These are phyloP conservation scores for Thermoascus crustaceus DNA, from an alignment of 2,329 filamentous ascomycete genomes.

Conservation along the genomic window DNA sequence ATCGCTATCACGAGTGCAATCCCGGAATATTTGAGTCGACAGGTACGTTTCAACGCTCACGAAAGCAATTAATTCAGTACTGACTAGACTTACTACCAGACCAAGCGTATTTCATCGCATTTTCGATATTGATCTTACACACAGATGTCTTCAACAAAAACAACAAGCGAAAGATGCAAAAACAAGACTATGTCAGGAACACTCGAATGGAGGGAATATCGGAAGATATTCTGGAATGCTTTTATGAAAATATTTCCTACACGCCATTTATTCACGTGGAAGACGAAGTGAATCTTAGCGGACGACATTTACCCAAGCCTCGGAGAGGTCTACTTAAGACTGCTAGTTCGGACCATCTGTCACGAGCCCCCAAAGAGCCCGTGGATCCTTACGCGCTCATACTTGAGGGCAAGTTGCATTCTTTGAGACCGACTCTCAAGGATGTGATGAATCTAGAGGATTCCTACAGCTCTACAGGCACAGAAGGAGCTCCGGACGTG, in stretches of 20 bases:
- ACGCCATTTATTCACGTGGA: conserved; percentile 98
- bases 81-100: conserved; percentile 41
- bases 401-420: conserved; percentile 77
- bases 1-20: conserved; percentile 96
- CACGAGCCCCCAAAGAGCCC: conserved; percentile 65
- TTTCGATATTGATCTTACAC: conserved; percentile 90
- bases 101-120: conserved; percentile 96
- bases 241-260: conserved; percentile 98
- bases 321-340: conserved; percentile 64
- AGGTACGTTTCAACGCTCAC: conserved; percentile 30
- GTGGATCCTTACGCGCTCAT: conserved; percentile 94
- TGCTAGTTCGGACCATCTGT: conserved; percentile 54
- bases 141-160: conserved; percentile 99
- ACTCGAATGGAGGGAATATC: conserved; percentile 86
- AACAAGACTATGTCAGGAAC: conserved; percentile 89
- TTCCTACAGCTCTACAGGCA: conserved; percentile 79
- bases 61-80: conserved; percentile 1
- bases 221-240: conserved; percentile 86
- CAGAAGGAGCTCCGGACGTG: conserved; percentile 66
- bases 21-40: conserved; percentile 85
- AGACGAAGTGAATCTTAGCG: conserved; percentile 67
- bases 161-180: conserved; percentile 99
- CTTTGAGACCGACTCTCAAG: conserved; percentile 73
- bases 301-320: conserved; percentile 63
- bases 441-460: conserved; percentile 92